Base-by-base conservation (phyloP, 371 early-diverging fungal species). In the Mucor plumbeus region DNA sequence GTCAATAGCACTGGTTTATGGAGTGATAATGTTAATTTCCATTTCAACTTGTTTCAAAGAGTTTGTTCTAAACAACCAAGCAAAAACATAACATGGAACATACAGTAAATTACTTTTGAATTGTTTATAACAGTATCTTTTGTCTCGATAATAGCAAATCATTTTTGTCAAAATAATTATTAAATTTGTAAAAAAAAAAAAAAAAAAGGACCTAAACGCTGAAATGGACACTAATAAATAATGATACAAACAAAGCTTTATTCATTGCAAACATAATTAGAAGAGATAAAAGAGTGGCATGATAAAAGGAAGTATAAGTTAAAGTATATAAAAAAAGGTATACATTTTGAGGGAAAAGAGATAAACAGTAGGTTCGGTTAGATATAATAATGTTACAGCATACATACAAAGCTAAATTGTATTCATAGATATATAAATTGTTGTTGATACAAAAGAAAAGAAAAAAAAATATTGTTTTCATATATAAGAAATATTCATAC, bases 301-400 rank as follows among this genome's bases (percentile, higher is more conserved):
- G 47, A 26, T 26, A 26, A 26, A 3, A 3, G 26, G 26, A 26
- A 47, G 19, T 47, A 44, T 44, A 44, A 26, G 26, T 26, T 26
- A 26, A 26, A 26, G 26, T 44, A 44, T 44, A 44, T 43, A 44
- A 47, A 47, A 47, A 47, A n/a, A 47, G 47, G 47, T 47, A 47
- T 47, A 47, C 47, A 47, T 44, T 44, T 44, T 19, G 10, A 47
- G 10, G 21, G 3, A 26, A 1, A 26, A 26, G 26, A 26, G 26
- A 26, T 26, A 26, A 26, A 26, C 26, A 26, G 26, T 26, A 26
- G 26, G 26, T 26, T 26, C 26, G 26, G 26, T 26, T 26, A 19
- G 47, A 47, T 47, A 47, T 44, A 47, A 19, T 47, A 47, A 47
- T 47, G 47, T 47, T 19, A 47, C 47, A 47, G 47, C 47, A 47